Conservation (phyloP, 345 rosid genomes). For the Ceriops zippeliana region DNA sequence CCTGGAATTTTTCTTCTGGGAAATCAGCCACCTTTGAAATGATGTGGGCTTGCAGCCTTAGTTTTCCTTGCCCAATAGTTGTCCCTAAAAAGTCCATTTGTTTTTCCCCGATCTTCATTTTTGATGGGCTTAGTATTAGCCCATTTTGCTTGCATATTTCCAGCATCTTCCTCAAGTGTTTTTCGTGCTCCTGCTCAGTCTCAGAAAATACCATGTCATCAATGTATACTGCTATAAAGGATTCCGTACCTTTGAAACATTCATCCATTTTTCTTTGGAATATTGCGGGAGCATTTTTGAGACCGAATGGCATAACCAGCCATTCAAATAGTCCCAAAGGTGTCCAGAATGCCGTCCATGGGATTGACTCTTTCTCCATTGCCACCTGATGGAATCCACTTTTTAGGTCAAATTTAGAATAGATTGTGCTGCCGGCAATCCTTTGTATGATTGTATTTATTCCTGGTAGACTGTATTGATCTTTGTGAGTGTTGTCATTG, state of each 20-base stretch:
- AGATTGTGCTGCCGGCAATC: no score
- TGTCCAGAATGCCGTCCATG: not conserved
- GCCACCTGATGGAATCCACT: not conserved
- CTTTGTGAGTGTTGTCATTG: no score
- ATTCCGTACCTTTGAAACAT: not conserved
- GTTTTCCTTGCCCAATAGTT: not conserved
- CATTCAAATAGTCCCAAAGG: not conserved
- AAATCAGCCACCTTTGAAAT: not conserved
- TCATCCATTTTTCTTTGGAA: not conserved
- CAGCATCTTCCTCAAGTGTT: not conserved
- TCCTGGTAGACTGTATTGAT: no score
- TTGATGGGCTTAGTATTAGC: no score
- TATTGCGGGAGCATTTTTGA: not conserved
- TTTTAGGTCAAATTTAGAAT: no score
- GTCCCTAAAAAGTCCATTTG: not conserved
- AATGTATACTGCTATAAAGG: not conserved
- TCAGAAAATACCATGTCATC: not conserved
- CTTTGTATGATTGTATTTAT: no score
- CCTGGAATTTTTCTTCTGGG: not conserved
- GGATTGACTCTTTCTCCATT: not conserved
- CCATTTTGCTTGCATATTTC: not conserved
- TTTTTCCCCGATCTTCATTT: not conserved
- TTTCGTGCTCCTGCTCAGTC: not conserved
- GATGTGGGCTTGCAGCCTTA: not conserved
- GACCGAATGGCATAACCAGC: not conserved